Evolutionary conservation across 352 stramenopile species (phyloP).

Genomic region (Pythium dissotocum): DNA sequence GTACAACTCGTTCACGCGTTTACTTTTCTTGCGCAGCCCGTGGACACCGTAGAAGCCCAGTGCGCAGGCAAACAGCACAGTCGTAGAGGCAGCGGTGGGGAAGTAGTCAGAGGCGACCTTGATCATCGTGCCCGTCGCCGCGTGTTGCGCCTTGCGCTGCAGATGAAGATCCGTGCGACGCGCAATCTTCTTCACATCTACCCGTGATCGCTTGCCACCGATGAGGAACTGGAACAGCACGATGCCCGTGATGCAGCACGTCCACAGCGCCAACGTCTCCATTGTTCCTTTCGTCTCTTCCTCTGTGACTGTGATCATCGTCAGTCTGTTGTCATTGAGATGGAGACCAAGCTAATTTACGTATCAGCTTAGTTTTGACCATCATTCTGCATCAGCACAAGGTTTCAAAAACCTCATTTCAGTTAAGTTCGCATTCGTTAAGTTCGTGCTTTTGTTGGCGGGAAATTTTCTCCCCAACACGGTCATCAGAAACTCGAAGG

Average conservation of each 20-base stretch:
- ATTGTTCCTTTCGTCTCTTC: neutral
- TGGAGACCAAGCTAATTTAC: slow-evolving; percentile 1
- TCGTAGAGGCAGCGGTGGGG: slow-evolving; percentile 13
- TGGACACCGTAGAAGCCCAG: slow-evolving; percentile 41
- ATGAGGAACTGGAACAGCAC: slow-evolving; percentile 31
- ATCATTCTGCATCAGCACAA: neutral
- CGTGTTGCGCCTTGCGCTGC: slow-evolving; percentile 54
- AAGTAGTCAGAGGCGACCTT: slow-evolving; percentile 39
- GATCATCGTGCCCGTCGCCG: slow-evolving; percentile 48
- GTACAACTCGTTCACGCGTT: slow-evolving; percentile 39
- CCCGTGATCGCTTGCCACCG: neutral
- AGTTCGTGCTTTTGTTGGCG: neutral
- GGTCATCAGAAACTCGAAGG: neutral
- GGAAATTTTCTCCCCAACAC: neutral
- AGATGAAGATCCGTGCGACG: slow-evolving; percentile 46
- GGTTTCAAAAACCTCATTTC: no score
- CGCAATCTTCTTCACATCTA: neutral
- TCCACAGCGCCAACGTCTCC: slow-evolving; percentile 10
- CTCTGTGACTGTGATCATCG: no score
- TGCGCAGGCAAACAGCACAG: slow-evolving; percentile 39
- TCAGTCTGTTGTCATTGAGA: no score
- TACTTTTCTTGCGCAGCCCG: slow-evolving; percentile 30
- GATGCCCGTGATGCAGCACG: slow-evolving; percentile 22
- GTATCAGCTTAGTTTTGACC: neutral
- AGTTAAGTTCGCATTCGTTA: slow-evolving; percentile 4